Evolutionary conservation across 441 rosid species (phyloP), one percentile per base, ranked within the genome.

Genomic region (Euphorbia celastroides): DNA sequence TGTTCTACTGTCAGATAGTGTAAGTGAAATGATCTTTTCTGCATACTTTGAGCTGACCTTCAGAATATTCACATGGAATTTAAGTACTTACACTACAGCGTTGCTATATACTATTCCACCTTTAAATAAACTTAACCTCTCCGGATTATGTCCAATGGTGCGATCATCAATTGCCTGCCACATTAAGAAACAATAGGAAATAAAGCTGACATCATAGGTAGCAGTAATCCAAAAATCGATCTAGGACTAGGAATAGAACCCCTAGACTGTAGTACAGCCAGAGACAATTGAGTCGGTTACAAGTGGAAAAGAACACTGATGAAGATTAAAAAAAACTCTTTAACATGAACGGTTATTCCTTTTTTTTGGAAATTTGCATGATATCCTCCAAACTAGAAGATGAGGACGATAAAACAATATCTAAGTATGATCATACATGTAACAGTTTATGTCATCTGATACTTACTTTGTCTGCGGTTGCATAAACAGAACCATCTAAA

Each of bases 61-160:
- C 5, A 16, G 17, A n/a, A 41, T 38, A 14, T 22, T 54, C 34
- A 2, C 51, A 41, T 42, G 25, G 22, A 60, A 72, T n/a, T 44
- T 25, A 63, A 57, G 54, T 63, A 82, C 88, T 84, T 75, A 84
- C 84, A 79, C 76, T 23, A 79, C 77, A 50, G 83, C 83, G 74
- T 84, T 84, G 83, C 86, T 80, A 70, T 84, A 84, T 50, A 82
- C 83, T 16, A 84, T 75, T 72, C 88, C 86, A 60, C 86, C 86
- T 76, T 84, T 82, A 79, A 84, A 65, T 72, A 84, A 75, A 75
- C 88, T 80, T 73, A 84, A 66, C 67, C 86, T 82, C 72, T 84
- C 86, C 60, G 88, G 88, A 77, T 84, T 84, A 64, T 82, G 86
- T 65, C 86, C 86, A 68, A 84, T 73, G 34, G 86, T 84, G 69